phyloP scores from a whole-genome alignment of 2,329 filamentous ascomycete species.

The Herpotrichia juniperi region DNA sequence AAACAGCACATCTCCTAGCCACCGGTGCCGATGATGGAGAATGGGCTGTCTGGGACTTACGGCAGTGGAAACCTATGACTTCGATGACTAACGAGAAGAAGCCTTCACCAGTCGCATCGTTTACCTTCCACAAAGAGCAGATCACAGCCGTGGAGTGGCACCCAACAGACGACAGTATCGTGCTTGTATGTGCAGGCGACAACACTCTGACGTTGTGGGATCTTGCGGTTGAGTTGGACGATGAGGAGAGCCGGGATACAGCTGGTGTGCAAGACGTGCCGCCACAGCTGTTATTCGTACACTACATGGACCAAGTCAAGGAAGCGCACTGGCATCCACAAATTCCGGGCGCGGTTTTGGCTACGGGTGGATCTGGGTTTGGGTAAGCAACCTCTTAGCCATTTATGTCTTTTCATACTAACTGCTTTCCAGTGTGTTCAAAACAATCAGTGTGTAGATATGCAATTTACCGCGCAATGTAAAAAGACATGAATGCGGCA shows the following conservation, averaged over 20 bases:
- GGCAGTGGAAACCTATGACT: conserved; percentile 82
- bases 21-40: conserved; percentile 91
- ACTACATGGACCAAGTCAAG: conserved; percentile 94
- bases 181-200: conserved; percentile 89
- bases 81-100: conserved; percentile 55
- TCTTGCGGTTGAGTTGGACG: conserved; percentile 92
- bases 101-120: conserved; percentile 86
- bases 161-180: conserved; percentile 93
- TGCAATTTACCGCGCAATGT: neutral
- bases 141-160: conserved; percentile 98
- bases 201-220: conserved; percentile 97
- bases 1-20: conserved; percentile 87
- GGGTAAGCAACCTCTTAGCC: conserved; percentile 52
- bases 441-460: conserved; percentile 47
- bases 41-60: conserved; percentile 95
- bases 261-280: conserved; percentile 89
- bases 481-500: neutral
- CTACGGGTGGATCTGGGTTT: conserved; percentile 87
- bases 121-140: conserved; percentile 94
- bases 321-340: conserved; percentile 98
- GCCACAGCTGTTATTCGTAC: conserved; percentile 92
- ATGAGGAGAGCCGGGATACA: conserved; percentile 92
- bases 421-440: conserved; percentile 42
- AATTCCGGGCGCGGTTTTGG: conserved; percentile 87
- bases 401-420: conserved; percentile 13